Evolutionary conservation across 1,139 yeast species (phyloP).

Genomic region (Debaryomyces subglobosus): DNA sequence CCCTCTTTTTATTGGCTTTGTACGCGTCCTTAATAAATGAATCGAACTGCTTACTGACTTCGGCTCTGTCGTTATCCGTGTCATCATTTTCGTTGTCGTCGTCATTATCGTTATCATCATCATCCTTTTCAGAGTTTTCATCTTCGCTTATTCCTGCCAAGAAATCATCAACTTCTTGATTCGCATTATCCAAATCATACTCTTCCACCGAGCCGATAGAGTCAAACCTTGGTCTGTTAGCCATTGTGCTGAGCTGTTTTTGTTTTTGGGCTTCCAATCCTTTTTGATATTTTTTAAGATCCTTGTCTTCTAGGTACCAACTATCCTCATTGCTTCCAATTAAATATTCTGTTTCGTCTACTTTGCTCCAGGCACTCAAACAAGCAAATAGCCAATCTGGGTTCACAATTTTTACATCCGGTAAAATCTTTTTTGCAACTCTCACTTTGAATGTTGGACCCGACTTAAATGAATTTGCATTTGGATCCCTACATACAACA

Average conservation of each 20-base stretch:
- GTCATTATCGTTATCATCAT: slow-evolving; percentile 35
- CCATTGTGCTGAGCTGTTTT: slow-evolving; percentile 14
- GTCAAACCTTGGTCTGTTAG: slow-evolving; percentile 28
- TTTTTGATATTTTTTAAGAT: slow-evolving; percentile 46
- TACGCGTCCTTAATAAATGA: slow-evolving; percentile 40
- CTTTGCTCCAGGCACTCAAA: slow-evolving; percentile 74
- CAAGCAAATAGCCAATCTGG: slow-evolving; percentile 94
- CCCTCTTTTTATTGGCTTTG: slow-evolving; percentile 26
- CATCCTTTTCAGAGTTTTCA: slow-evolving; percentile 38
- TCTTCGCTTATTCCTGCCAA: slow-evolving; percentile 58
- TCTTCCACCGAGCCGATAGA: slow-evolving; percentile 37
- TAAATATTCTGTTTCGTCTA: slow-evolving; percentile 63
- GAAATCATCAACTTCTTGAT: slow-evolving; percentile 63
- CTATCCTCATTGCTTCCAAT: slow-evolving; percentile 49
- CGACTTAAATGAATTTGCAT: slow-evolving; percentile 40
- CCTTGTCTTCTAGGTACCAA: slow-evolving; percentile 46
- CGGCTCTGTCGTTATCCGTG: slow-evolving; percentile 8
- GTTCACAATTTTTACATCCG: slow-evolving; percentile 77
- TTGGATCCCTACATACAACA: slow-evolving; percentile 76
- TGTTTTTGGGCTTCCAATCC: slow-evolving; percentile 27
- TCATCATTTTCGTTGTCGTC: slow-evolving; percentile 25
- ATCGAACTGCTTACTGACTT: slow-evolving; percentile 16
- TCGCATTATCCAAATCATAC: slow-evolving; percentile 57
- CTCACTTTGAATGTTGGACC: slow-evolving; percentile 74
- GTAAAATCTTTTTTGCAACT: slow-evolving; percentile 63